Evolutionary conservation across 768 basidiomycete species (phyloP).

Genomic region (Hirschioporus abietinus): DNA sequence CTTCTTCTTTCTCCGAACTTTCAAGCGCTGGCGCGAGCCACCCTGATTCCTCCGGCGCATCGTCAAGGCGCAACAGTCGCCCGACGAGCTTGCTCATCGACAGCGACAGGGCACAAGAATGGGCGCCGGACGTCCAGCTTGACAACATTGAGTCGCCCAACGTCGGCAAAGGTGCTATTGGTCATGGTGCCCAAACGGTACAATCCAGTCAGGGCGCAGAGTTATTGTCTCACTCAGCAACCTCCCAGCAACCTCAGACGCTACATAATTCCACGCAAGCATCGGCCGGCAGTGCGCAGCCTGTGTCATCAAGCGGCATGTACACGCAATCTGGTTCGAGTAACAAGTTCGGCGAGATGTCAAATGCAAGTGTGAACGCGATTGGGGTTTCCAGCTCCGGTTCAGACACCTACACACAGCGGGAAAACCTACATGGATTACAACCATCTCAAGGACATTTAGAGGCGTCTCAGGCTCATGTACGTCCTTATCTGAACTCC

Average conservation of each 20-base stretch:
- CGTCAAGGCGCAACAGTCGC: constrained; percentile 12
- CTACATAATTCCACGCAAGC: constrained; percentile 5
- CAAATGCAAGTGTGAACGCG: neutral
- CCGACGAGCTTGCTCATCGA: constrained; percentile 42
- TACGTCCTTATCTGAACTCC: constrained; percentile 6
- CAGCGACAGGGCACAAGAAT: constrained; percentile 31
- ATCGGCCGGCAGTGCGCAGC: neutral
- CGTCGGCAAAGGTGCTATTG: constrained; percentile 19
- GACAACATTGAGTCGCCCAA: constrained; percentile 3
- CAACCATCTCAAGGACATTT: constrained; percentile 1
- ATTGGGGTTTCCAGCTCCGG: neutral
- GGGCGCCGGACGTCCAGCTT: constrained; percentile 24
- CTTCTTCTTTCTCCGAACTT: neutral
- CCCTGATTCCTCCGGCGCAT: neutral
- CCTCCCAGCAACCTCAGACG: constrained; percentile 17
- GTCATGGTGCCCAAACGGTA: constrained; percentile 9
- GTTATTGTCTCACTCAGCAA: neutral
- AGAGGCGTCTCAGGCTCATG: constrained; percentile 9
- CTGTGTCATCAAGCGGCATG: neutral
- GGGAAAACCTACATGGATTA: constrained; percentile 10
- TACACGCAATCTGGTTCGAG: neutral
- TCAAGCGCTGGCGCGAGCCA: neutral
- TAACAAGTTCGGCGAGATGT: neutral
- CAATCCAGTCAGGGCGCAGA: constrained; percentile 5
- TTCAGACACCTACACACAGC: constrained; percentile 8